Evolutionary conservation across 2,329 filamentous ascomycete genomes (phyloP).

Genomic region (Malbranchea cinnamomea): DNA sequence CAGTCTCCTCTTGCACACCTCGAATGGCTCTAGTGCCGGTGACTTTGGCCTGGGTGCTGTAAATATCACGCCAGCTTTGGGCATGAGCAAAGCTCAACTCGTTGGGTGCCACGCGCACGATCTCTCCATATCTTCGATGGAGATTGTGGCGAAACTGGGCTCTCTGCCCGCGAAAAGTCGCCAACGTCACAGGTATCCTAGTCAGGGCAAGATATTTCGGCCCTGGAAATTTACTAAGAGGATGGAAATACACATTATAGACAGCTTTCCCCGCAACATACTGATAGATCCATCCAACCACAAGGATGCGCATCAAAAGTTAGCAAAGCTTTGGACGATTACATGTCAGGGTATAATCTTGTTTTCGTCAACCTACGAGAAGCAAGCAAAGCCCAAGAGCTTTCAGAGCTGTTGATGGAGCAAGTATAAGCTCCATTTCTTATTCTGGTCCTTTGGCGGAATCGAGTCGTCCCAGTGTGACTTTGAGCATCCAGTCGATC

Average conservation of each 20-base stretch:
- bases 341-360: too few relatives aligned
- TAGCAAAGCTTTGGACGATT: too few relatives aligned
- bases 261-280: too few relatives aligned
- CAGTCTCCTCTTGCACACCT: conserved; percentile 5
- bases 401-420: too few relatives aligned
- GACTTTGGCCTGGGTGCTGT: conserved; percentile 11
- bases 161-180: conserved; percentile 4
- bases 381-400: too few relatives aligned
- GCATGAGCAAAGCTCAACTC: conserved; percentile 14
- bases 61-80: conserved; percentile 18
- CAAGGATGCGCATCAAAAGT: too few relatives aligned
- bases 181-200: conserved; percentile 6
- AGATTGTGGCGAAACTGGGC: conserved; percentile 9
- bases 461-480: too few relatives aligned
- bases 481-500: too few relatives aligned
- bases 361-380: too few relatives aligned
- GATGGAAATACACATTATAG: conserved; percentile 14
- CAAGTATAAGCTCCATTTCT: too few relatives aligned
- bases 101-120: conserved; percentile 17
- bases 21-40: conserved; percentile 3
- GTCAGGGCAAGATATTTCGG: conserved; percentile 10
- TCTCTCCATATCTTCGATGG: conserved; percentile 16
- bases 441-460: too few relatives aligned
- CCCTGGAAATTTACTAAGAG: conserved; percentile 14
- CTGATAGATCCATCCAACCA: too few relatives aligned